Evolutionary conservation across 1,284 basidiomycete species (phyloP), one percentile per base, ranked within the genome.

Genomic region (Pseudozyma pruni): DNA sequence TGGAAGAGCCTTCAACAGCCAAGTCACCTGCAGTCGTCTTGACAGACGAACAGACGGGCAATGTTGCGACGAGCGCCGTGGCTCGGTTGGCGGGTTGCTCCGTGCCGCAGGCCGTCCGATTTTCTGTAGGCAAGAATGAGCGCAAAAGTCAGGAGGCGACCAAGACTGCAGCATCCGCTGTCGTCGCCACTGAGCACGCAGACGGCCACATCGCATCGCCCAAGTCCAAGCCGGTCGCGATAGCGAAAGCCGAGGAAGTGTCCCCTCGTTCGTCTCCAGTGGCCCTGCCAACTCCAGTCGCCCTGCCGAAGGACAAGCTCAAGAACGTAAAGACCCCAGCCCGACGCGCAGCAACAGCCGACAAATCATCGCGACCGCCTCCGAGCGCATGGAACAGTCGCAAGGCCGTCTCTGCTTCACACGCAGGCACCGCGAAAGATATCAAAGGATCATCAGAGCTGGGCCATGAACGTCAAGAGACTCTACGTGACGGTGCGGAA

Each of bases 341-440:
- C 9, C 50, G 50, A 25, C 53, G 54, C 31, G 20, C 25, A 9
- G 10, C 39, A 20, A 16, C 60, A n/a, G 38, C 29, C 20, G 49
- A 48, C 11, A 63, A 47, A 19, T 20, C 45, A 6, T 10, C 43
- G 7, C 55, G 55, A 6, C 39, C 46, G 6, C 54, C 55, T 14
- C 61, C 61, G 1, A 54, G 50, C 29, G 50, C 55, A 17, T 64
- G 61, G 61, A 50, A 34, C 14, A 29, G 31, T n/a, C 54, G 55
- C 25, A 35, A 27, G 9, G 13, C 35, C 17, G 19, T 31, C 8
- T 43, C 54, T 6, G 31, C 29, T 1, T 32, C 40, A 7, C 35
- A 44, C 31, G 23, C 19, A 17, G 42, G 35, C 17, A 16, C 44
- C 6, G 31, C 31, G 13, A 25, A 14, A 29, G 29, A 45, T 7